These are phyloP conservation scores for Podaxis rugospora DNA, from an alignment of 768 basidiomycete species.

Conservation along the genomic window DNA sequence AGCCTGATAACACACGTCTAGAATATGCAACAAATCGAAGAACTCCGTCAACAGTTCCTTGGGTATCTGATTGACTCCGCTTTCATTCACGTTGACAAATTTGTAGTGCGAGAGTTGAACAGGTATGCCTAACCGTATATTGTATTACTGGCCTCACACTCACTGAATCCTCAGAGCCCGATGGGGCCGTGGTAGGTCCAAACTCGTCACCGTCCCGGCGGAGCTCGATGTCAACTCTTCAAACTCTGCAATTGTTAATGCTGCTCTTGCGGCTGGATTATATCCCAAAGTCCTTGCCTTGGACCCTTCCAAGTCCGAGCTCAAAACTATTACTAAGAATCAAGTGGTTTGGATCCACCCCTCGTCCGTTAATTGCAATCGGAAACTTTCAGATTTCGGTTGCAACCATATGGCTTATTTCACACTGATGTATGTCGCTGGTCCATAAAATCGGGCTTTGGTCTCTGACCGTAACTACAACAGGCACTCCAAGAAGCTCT, in stretches of 20 bases:
- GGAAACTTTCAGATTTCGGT: constrained; percentile 63
- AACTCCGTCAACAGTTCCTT: constrained; percentile 86
- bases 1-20: constrained; percentile 22
- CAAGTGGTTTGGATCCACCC: constrained; percentile 81
- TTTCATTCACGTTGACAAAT: constrained; percentile 68
- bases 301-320: constrained; percentile 54
- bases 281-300: constrained; percentile 86
- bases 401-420: constrained; percentile 78
- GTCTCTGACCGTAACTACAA: neutral
- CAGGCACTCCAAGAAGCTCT: constrained; percentile 92
- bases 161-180: constrained; percentile 50
- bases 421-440: constrained; percentile 68
- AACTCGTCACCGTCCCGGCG: constrained; percentile 71
- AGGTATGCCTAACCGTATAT: constrained; percentile 33
- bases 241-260: constrained; percentile 66
- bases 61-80: constrained; percentile 86
- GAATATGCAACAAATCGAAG: constrained; percentile 96
- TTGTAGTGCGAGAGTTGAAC: constrained; percentile 66
- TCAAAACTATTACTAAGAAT: constrained; percentile 81
- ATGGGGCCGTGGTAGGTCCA: constrained; percentile 67
- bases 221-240: constrained; percentile 66
- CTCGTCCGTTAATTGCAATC: constrained; percentile 84
- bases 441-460: neutral
- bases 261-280: constrained; percentile 79
- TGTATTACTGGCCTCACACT: neutral